A percentile compares a stretch with the other conserved stretches of the same genome.
Evolutionary conservation across 257 asterid species (phyloP).

Genomic region (Primulina tabacum): DNA sequence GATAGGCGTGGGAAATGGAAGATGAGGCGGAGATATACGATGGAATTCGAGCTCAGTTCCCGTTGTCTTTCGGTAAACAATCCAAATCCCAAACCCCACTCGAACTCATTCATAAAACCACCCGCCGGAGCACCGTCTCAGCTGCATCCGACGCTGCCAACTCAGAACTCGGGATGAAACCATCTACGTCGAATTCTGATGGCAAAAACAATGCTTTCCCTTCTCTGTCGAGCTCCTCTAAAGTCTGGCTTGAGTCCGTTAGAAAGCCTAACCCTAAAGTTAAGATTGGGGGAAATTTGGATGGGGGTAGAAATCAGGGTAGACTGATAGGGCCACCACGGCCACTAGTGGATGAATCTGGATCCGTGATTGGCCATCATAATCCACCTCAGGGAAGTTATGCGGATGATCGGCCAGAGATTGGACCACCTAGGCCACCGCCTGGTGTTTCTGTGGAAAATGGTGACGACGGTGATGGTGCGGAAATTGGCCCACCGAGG

Average conservation of each 20-base stretch:
- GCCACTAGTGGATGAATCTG: constrained; percentile 39
- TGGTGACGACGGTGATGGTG: constrained; percentile 36
- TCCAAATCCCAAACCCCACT: constrained; percentile 62
- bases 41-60: constrained; percentile 78
- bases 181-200: constrained; percentile 24
- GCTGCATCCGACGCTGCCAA: constrained; percentile 16
- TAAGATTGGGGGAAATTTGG: constrained; percentile 13
- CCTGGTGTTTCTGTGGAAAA: constrained; percentile 28
- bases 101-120: constrained; percentile 71
- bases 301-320: constrained; percentile 14
- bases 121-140: constrained; percentile 57
- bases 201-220: constrained; percentile 30
- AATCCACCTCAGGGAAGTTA: constrained; percentile 19
- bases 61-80: constrained; percentile 73
- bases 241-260: constrained; percentile 53
- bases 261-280: constrained; percentile 44
- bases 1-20: constrained; percentile 36
- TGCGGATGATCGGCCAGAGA: constrained; percentile 24
- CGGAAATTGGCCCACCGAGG: constrained; percentile 61
- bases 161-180: constrained; percentile 19
- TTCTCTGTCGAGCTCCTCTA: constrained; percentile 52
- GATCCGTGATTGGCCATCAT: constrained; percentile 38
- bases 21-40: constrained; percentile 74
- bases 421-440: constrained; percentile 63
- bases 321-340: constrained; percentile 53